Base-by-base conservation (phyloP, 306 rosid species). In the Acacia acuminata region DNA sequence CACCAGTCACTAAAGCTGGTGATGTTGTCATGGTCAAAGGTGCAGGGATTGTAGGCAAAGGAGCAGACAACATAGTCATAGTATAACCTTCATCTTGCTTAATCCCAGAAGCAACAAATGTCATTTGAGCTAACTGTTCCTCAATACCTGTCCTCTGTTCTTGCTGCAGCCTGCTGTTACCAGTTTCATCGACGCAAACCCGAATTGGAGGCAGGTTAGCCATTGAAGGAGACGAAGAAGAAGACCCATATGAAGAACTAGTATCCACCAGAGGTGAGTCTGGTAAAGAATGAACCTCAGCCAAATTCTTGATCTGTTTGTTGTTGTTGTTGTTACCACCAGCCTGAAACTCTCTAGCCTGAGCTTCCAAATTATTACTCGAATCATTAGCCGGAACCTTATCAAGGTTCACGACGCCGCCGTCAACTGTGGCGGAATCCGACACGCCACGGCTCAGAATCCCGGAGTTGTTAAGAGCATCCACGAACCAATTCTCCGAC, bases 401-500 rank as follows among this genome's bases (percentile, higher is more conserved):
- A 82, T 87, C 94, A 64, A 92, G 92, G 63, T 85, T 87, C 76
- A 94, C 69, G 61, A 94, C 69, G 15, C 64, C 34, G 71, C 87
- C 84, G 24, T 83, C 90, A 76, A 77, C 79, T 7, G 85, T 73
- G 11, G 94, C 97, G 0, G 99, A 88, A 76, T 96, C 98, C 11
- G 99, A 94, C 0, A 88, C 78, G 10, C 86, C 90, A 8, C 97
- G 61, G 0, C 86, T 82, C 10, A 90, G 65, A 1, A 90, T 55
- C 7, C 91, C 97, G 0, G 93, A 88, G 42, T 92, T 88, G 77
- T 96, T 96, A 2, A 94, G 94, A 3, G 99, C 97, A 51, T 96
- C 94, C 13, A 96, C 98, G 69, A 96, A 96, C 99, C 98, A 96
- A 8, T 93, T 90, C 61, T 96, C 99, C 3, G 98, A 93, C 80